Evolutionary conservation across 164 flowering plant species (phyloP), one percentile per base, ranked within the genome.

Genomic region (Nymphaea thermarum): DNA sequence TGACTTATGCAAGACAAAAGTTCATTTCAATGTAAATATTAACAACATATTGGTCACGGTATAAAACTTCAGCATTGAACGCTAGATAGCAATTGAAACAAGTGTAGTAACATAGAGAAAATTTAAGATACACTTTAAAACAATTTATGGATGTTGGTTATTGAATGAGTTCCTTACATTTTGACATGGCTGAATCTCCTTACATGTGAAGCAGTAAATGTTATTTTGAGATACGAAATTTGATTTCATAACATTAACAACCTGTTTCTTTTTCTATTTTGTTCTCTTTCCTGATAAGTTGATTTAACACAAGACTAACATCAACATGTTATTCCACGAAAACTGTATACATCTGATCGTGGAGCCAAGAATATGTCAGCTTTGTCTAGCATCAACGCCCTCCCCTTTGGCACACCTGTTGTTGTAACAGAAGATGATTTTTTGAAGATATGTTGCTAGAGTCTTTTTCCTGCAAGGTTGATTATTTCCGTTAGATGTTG

Each of bases 361-460:
- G 94, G 91, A 74, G 71, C 74, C 3, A 85, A 81, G 71, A 86
- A 83, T 74, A 57, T 81, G 76, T 91, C 97, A 4, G 80, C 75
- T 43, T 71, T 91, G 66, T 85, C 97, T 10, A 90, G 93, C 67
- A 87, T 94, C 66, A 77, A 79, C 65, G 85, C 91, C 72, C 81
- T 93, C 16, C 96, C 97, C 10, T 93, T 85, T 80, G 81, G 93
- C 43, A 71, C 89, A 73, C 91, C 91, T 79, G 81, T 88, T 44
- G 86, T 94, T 12, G 97, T 97, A 71, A 91, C 95, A 11, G 97
- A 94, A 75, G 98, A 94, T 75, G 98, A 97, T 66, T 76, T 82
- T 78, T 71, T 94, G 74, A 88, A 86, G 82, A 84, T 89, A 5
- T 93, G 97, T 72, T 84, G 87, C 75, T 91, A 79, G 74, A 47